Evolutionary conservation across 345 rosid genomes (phyloP), one percentile per base, ranked within the genome.

Genomic region (Salix suchowensis): DNA sequence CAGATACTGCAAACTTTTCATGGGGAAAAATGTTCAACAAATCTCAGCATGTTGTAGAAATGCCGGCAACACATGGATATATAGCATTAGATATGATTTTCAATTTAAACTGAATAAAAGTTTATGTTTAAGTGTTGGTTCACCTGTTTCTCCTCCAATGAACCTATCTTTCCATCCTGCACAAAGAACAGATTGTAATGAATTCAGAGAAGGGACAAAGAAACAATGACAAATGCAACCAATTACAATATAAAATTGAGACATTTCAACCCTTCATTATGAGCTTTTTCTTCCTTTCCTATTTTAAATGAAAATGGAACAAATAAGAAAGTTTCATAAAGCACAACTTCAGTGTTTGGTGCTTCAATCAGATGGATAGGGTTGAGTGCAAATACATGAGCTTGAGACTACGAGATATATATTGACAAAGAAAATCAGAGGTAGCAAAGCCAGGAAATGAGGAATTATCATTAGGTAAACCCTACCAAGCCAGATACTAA

Each of bases 101-200:
- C 24, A 15, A 15, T 24, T 58, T 68, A 42, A 62, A 19, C 68
- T 18, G 7, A 30, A 36, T 4, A 64, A 5, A 58, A 8, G 19
- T 55, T 40, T 50, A 24, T 18, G 32, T 21, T 24, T n/a, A 55
- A n/a, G 62, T 55, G 71, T 11, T 40, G 67, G 26, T 67, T 80
- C 83, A 94, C 98, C 97, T 94, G 98, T 81, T 94, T 92, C 84
- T 84, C 83, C 75, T 88, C 94, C 88, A 94, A 79, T 64, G 91
- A 83, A 74, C 80, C 90, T 71, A 94, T 78, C 87, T 87, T 91
- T 28, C 92, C 92, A 87, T 87, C 98, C 98, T 94, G 96, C 80
- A 84, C 84, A 15, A 78, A 46, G 55, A 46, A 52, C 60, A 55
- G 30, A 44, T 44, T 14, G 72, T 9, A 52, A 67, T 1, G 12